A percentile compares a stretch with the other conserved stretches of the same genome.
These are phyloP conservation scores for Angomonas desouzai DNA, from an alignment of 208 protist genomes.

Conservation along the genomic window DNA sequence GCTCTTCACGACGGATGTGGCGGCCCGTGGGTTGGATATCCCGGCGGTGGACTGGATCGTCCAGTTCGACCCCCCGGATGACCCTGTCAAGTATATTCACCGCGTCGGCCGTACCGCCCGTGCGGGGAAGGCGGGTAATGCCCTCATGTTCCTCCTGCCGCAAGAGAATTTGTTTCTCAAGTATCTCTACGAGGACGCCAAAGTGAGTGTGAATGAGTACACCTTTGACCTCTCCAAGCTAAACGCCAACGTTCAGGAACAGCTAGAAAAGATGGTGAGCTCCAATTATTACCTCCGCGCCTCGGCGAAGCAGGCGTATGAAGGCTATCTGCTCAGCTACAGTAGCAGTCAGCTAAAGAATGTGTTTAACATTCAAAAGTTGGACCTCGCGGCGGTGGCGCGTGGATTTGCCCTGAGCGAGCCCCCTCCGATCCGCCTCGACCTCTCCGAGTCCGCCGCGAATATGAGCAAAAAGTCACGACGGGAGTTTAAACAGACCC, in stretches of 20 bases:
- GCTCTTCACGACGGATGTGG: slow-evolving; percentile 99
- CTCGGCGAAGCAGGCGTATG: slow-evolving; percentile 96
- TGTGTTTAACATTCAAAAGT: slow-evolving; percentile 97
- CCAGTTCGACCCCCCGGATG: slow-evolving; percentile 99
- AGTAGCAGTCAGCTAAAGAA: slow-evolving; percentile 98
- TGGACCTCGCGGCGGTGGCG: slow-evolving; percentile 96
- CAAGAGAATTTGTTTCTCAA: slow-evolving; percentile 98
- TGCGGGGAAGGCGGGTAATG: slow-evolving; percentile 88
- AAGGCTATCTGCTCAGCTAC: slow-evolving; percentile 97
- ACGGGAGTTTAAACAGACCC: slow-evolving; percentile 56
- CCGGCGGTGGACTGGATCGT: slow-evolving; percentile 99
- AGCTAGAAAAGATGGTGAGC: slow-evolving; percentile 97
- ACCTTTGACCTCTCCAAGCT: slow-evolving; percentile 97
- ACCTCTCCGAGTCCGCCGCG: slow-evolving; percentile 88
- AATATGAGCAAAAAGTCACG: slow-evolving; percentile 88
- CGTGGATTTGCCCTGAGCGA: slow-evolving; percentile 89
- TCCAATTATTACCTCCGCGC: slow-evolving; percentile 99
- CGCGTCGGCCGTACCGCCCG: slow-evolving; percentile 98
- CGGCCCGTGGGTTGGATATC: slow-evolving; percentile 99
- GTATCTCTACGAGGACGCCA: slow-evolving; percentile 96
- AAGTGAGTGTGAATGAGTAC: slow-evolving; percentile 97
- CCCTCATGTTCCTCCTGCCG: slow-evolving; percentile 98
- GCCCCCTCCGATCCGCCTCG: slow-evolving; percentile 89
- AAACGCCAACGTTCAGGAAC: slow-evolving; percentile 77
- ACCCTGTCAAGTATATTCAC: slow-evolving; percentile 99